These are phyloP conservation scores for Pestalotiopsis sp. DNA, from an alignment of 2,329 filamentous ascomycete species.

Conservation along the genomic window DNA sequence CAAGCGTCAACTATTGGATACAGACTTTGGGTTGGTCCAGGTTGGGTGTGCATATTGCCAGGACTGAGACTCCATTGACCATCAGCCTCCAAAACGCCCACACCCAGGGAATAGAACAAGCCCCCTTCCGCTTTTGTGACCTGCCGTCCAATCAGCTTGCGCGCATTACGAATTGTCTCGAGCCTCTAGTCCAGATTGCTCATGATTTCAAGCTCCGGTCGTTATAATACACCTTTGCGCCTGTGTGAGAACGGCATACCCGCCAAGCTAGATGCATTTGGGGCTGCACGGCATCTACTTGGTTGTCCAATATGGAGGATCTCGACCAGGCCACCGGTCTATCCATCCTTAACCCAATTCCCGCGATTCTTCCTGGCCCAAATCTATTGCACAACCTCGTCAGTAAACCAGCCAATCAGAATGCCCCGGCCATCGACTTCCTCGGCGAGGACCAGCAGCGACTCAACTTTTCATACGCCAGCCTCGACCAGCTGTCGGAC, in stretches of 20 bases:
- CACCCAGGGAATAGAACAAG: not conserved
- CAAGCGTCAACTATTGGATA: not conserved
- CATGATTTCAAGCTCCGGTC: constrained; percentile 7
- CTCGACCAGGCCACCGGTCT: constrained; percentile 22
- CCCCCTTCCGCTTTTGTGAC: constrained; percentile 5
- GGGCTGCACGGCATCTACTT: not conserved
- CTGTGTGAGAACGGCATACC: not conserved
- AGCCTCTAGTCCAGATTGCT: not conserved
- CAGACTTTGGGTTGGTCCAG: not conserved
- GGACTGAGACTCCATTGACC: not conserved
- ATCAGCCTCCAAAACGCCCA: not conserved
- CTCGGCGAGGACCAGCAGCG: constrained; percentile 22
- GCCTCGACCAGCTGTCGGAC: constrained; percentile 63
- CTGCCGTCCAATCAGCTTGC: constrained; percentile 6
- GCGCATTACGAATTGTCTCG: constrained; percentile 9
- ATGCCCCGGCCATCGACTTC: constrained; percentile 14
- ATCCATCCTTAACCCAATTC: constrained; percentile 50
- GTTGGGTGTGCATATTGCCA: not conserved
- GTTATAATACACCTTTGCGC: not conserved
- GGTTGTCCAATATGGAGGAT: constrained; percentile 1
- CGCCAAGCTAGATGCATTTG: constrained; percentile 4
- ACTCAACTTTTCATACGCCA: constrained; percentile 58
- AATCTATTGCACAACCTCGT: constrained; percentile 41
- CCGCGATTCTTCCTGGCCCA: constrained; percentile 44
- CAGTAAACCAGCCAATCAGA: not conserved